These are phyloP conservation scores for Phytophthora macrochlamydospora DNA, from an alignment of 352 stramenopile genomes.

Conservation along the genomic window DNA sequence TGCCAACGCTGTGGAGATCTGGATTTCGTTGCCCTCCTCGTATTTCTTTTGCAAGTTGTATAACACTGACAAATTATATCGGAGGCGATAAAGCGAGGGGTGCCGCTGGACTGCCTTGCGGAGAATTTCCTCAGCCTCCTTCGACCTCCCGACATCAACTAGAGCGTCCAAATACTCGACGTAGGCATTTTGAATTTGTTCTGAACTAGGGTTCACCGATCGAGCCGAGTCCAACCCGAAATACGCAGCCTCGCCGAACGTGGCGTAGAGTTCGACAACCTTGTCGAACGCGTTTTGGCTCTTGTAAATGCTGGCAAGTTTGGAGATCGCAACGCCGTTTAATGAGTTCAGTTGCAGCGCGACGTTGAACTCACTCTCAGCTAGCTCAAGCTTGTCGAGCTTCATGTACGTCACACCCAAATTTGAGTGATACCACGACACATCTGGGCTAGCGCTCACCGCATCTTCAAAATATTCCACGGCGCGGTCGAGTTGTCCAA, in stretches of 20 bases:
- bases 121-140: conserved; percentile 46
- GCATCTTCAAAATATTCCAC: conserved; percentile 25
- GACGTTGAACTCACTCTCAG: conserved; percentile 22
- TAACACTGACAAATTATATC: conserved; percentile 65
- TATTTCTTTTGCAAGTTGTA: conserved; percentile 35
- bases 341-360: conserved; percentile 23
- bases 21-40: conserved; percentile 29
- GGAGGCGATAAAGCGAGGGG: conserved; percentile 39
- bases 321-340: conserved; percentile 19
- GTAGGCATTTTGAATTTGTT: conserved; percentile 39
- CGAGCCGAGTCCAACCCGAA: conserved; percentile 2
- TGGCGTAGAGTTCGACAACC: conserved; percentile 34
- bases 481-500: conserved; percentile 15
- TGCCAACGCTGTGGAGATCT: conserved; percentile 37
- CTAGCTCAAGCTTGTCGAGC: conserved; percentile 14
- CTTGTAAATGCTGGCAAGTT: conserved; percentile 24
- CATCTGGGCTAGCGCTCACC: conserved; percentile 20
- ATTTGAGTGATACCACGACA: conserved; percentile 43
- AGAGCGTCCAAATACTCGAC: conserved; percentile 54
- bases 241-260: conserved; percentile 17
- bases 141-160: conserved; percentile 10
- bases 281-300: conserved; percentile 24
- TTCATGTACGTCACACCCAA: conserved; percentile 22
- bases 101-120: conserved; percentile 24
- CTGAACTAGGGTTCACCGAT: not conserved